Evolutionary conservation across 75 land plant species (phyloP), one percentile per base, ranked within the genome.

Genomic region (Cunninghamia lanceolata): DNA sequence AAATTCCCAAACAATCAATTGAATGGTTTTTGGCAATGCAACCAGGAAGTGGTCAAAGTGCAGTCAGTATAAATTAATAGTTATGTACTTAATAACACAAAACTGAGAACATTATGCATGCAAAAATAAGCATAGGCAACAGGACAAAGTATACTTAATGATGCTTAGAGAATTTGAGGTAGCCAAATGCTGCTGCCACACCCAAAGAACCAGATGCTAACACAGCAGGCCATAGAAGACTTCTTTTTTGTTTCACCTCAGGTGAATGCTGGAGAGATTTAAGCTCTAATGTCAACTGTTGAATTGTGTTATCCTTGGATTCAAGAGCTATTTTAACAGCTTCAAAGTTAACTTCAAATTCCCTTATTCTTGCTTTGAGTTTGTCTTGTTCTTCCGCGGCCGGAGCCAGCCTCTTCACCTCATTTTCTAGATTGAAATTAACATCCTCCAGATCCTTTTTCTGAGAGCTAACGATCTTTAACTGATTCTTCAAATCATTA

Each of bases 321-420:
- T 76, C 78, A 9, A 76, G 78, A 39, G 78, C 40, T 16, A 16
- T 76, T 76, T 76, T 76, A 36, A 39, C 43, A 76, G 43, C 38
- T 76, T 76, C 79, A 17, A 76, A 76, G 21, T 36, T 76, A 21
- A 76, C 40, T 76, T 76, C 79, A 17, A 76, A 76, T 36, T 76
- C 79, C 79, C 79, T 76, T 76, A 38, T 76, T 39, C 38, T 76
- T 76, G 34, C 42, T 76, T 76, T 76, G 25, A 76, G 42, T 5
- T 76, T 36, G 43, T 76, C 79, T 38, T 76, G 79, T 76, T 76
- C 79, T 36, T 76, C 79, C 40, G 38, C 79, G 17, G 40, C 42
- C 25, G 15, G 38, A 76, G 79, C 40, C 43, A 76, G 25, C 79
- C 42, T 76, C 79, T 36, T 76, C 79, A 39, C 21, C 6, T 76